These are phyloP conservation scores for Sporothrix variecibatus DNA, from an alignment of 2,329 filamentous ascomycete species.

Conservation along the genomic window DNA sequence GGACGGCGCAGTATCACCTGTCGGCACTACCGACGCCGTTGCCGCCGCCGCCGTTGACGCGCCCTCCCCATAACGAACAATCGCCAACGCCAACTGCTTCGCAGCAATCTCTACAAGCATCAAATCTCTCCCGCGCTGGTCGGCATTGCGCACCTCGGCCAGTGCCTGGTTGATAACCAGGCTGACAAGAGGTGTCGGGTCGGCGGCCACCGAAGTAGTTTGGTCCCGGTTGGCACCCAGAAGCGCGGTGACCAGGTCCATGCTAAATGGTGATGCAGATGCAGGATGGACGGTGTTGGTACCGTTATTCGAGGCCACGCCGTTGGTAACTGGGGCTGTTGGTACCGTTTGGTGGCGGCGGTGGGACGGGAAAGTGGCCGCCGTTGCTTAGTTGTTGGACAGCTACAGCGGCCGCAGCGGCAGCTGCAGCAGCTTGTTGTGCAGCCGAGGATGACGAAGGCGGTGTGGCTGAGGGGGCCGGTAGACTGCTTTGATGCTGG, in stretches of 20 bases:
- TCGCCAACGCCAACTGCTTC: constrained; percentile 55
- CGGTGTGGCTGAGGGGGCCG: constrained; percentile 6
- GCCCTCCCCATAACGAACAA: constrained; percentile 51
- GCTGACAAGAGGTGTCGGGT: constrained; percentile 39
- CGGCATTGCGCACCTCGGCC: constrained; percentile 47
- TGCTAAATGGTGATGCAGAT: background rate
- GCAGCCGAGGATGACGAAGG: background rate
- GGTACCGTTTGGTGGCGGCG: background rate
- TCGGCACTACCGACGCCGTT: constrained; percentile 26
- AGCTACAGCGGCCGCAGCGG: constrained; percentile 28
- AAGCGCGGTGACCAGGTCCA: constrained; percentile 25
- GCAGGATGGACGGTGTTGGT: background rate
- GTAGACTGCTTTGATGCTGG: background rate
- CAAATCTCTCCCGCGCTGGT: constrained; percentile 49
- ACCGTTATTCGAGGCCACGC: background rate
- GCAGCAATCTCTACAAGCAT: constrained; percentile 57
- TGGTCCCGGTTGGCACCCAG: background rate
- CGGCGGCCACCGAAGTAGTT: background rate
- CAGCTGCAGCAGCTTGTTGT: constrained; percentile 15
- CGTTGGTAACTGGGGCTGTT: background rate
- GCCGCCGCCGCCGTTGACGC: constrained; percentile 31
- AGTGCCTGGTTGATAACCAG: constrained; percentile 51
- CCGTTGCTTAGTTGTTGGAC: constrained; percentile 26
- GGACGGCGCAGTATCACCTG: background rate
- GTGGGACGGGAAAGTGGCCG: background rate